Evolutionary conservation across 2,329 filamentous ascomycete genomes (phyloP), one percentile per base, ranked within the genome.

Genomic region (Ophiostoma triangulosporum): DNA sequence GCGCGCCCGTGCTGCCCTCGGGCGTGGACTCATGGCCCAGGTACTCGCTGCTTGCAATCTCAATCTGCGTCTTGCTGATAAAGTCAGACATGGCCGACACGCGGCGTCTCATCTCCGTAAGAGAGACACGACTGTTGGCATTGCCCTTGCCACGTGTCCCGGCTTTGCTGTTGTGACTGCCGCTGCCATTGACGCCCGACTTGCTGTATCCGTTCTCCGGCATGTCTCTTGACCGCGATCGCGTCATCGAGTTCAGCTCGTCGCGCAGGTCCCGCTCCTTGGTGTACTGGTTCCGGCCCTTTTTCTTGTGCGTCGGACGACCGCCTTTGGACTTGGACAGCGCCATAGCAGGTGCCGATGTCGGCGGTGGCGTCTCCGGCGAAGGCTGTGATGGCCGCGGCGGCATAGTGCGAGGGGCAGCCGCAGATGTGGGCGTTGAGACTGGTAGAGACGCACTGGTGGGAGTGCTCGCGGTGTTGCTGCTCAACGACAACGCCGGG

Each of bases 71-170:
- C 59, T 88, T 81, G 4, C 86, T 84, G 58, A 96, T 95, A 63
- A 91, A 96, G 60, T 93, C 88, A 56, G 95, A 76, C 64, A 96
- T 94, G 20, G 80, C 85, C 4, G 86, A 80, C 6, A 90, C 88
- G 9, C 88, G 83, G 59, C 86, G 81, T 68, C 86, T 88, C 80
- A 95, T 89, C 64, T 95, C 89, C 56, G 83, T 83, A 82, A 94
- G 86, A 27, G 83, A 90, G 54, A 89, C 79, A 65, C 86, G 88
- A 60, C 77, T 81, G 58, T 73, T 74, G 66, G 76, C 77, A 50
- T 73, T 72, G 54, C 71, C 66, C 61, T 77, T 77, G 31, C 70
- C 69, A 62, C 78, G 81, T 55, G 71, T 71, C 60, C 65, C 63
- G 48, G 77, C 73, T 59, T 82, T 84, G 59, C 73, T 68, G 51